Conservation (phyloP, 495 filamentous ascomycete species). For the Jackrogersella multiformis region DNA sequence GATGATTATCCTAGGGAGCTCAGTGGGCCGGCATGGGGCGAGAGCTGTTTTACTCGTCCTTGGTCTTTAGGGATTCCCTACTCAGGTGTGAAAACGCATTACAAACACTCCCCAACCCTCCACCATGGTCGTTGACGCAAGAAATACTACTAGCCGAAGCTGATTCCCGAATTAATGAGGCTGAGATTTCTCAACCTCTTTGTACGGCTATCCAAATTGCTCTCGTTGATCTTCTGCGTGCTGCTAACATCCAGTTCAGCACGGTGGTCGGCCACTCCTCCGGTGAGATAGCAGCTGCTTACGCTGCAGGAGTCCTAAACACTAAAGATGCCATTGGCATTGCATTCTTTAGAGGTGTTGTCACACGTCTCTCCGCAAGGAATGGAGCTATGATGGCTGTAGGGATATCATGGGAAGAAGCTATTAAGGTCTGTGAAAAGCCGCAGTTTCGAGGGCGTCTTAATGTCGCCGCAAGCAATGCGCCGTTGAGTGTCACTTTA, state of each 20-base stretch:
- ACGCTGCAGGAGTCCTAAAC: background rate
- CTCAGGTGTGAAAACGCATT: too few species aligned
- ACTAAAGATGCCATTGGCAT: background rate
- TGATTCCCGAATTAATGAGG: background rate
- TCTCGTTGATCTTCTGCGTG: slow-evolving; percentile 58
- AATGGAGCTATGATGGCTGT: slow-evolving; percentile 2
- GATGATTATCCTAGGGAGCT: too few species aligned
- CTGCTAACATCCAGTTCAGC: background rate
- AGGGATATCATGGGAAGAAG: background rate
- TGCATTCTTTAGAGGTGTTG: background rate
- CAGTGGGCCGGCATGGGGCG: too few species aligned
- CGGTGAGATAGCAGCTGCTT: slow-evolving; percentile 63
- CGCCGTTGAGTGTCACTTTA: slow-evolving; percentile 55
- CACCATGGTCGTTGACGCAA: background rate
- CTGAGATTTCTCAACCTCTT: slow-evolving; percentile 48
- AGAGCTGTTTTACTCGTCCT: too few species aligned
- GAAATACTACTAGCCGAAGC: background rate
- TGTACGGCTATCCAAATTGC: slow-evolving; percentile 58
- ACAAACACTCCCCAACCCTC: too few species aligned
- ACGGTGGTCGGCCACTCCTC: slow-evolving; percentile 66
- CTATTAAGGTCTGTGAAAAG: background rate
- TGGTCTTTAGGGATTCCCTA: too few species aligned
- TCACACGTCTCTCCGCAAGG: background rate
- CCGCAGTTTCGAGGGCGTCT: slow-evolving; percentile 44
- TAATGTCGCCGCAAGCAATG: slow-evolving; percentile 57